A percentile compares a stretch with the other conserved stretches of the same genome.
phyloP scores from a whole-genome alignment of 2,329 filamentous ascomycete genomes.

The Thielaviopsis ethacetica region DNA sequence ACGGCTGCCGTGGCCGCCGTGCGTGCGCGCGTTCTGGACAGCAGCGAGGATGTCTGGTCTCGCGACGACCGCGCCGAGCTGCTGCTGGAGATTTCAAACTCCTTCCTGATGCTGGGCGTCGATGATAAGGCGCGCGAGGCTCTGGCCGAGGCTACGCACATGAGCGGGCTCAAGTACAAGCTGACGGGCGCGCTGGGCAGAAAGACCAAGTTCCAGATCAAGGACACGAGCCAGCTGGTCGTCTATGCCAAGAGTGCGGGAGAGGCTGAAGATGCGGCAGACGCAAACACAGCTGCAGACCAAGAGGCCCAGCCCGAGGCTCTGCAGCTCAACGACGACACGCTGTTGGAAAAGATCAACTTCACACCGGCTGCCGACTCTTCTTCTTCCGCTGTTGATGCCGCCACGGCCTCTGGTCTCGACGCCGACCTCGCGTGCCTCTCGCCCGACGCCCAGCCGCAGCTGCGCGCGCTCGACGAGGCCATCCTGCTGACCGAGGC shows the following conservation, averaged over 20 bases:
- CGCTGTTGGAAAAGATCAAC: slow-evolving; percentile 70
- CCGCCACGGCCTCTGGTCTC: slow-evolving; percentile 23
- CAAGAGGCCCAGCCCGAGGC: slow-evolving; percentile 39
- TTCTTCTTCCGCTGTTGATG: slow-evolving; percentile 18
- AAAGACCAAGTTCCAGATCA: slow-evolving; percentile 64
- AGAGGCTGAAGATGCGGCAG: slow-evolving; percentile 13
- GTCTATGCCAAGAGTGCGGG: slow-evolving; percentile 65
- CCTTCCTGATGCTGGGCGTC: slow-evolving; percentile 70
- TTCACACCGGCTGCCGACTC: slow-evolving; percentile 42
- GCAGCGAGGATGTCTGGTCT: slow-evolving; percentile 19
- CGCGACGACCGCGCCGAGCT: slow-evolving; percentile 48
- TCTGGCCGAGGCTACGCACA: slow-evolving; percentile 47
- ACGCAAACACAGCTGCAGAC: slow-evolving; percentile 4
- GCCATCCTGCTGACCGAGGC: slow-evolving; percentile 77
- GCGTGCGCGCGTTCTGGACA: slow-evolving; percentile 21
- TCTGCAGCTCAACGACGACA: slow-evolving; percentile 78
- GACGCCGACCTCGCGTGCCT: slow-evolving; percentile 39
- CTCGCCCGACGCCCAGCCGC: slow-evolving; percentile 65
- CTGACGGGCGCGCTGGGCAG: slow-evolving; percentile 79
- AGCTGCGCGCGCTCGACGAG: slow-evolving; percentile 69
- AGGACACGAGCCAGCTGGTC: slow-evolving; percentile 72
- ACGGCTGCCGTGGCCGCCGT: slow-evolving; percentile 26
- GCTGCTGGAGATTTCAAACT: slow-evolving; percentile 64
- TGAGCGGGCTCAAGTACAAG: slow-evolving; percentile 62
- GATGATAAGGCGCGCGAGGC: slow-evolving; percentile 59